Percentiles rank a stretch among this genome's conserved stretches.
Evolutionary conservation across 2,329 filamentous ascomycete genomes (phyloP).

Genomic region (Leptographium galeiforme): DNA sequence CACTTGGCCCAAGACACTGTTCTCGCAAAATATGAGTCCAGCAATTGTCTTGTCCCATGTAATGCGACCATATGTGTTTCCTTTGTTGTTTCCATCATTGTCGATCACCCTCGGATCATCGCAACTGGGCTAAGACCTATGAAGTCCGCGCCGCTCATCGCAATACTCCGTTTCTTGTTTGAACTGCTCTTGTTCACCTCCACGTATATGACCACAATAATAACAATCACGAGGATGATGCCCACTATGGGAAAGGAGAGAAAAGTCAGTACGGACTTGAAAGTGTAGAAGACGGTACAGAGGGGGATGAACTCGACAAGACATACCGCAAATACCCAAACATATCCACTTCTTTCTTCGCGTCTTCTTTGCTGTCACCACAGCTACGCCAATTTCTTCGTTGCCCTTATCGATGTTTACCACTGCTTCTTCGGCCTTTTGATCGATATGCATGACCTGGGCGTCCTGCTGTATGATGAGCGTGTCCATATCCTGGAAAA

Average conservation of each 20-base stretch:
- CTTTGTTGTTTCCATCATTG: conserved; percentile 8
- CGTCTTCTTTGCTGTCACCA: conserved; percentile 65
- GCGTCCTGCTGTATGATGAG: conserved; percentile 79
- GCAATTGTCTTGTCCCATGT: background rate
- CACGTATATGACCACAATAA: conserved; percentile 36
- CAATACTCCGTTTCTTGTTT: conserved; percentile 17
- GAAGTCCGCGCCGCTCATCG: conserved; percentile 13
- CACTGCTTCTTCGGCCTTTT: conserved; percentile 73
- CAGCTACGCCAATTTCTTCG: conserved; percentile 66
- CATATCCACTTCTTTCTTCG: conserved; percentile 97
- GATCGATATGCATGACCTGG: conserved; percentile 67
- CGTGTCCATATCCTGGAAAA: conserved; percentile 83
- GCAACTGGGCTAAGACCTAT: conserved; percentile 10
- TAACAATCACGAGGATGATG: conserved; percentile 38
- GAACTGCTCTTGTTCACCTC: conserved; percentile 23
- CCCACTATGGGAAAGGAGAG: conserved; percentile 23
- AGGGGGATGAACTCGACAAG: background rate
- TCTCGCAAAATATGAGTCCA: background rate
- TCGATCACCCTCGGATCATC: conserved; percentile 12
- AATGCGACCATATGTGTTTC: background rate
- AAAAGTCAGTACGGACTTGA: background rate
- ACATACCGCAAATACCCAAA: conserved; percentile 56
- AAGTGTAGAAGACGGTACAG: background rate
- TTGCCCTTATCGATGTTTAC: conserved; percentile 79
- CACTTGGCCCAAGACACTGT: background rate